These are phyloP conservation scores for Aspergillus sergii DNA, from an alignment of 2,329 filamentous ascomycete species.

Conservation along the genomic window DNA sequence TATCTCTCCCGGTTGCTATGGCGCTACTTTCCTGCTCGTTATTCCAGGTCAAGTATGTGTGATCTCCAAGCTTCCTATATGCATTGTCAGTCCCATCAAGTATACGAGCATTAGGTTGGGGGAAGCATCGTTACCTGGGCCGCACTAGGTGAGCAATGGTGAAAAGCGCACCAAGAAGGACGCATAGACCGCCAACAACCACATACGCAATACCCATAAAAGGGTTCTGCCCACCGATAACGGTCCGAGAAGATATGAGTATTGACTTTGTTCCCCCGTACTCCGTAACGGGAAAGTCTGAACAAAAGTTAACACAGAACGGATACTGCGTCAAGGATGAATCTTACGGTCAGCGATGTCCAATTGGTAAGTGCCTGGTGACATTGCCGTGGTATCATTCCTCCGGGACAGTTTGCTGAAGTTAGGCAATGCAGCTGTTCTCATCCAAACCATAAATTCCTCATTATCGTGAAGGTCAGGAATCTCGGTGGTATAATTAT, in stretches of 20 bases:
- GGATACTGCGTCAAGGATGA: neutral
- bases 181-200: conserved; percentile 89
- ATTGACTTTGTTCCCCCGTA: conserved; percentile 91
- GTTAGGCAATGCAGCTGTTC: conserved; percentile 86
- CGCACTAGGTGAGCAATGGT: conserved; percentile 88
- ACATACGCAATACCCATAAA: conserved; percentile 97
- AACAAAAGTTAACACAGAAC: conserved; percentile 17
- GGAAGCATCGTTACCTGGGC: conserved; percentile 66
- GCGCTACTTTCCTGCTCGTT: conserved; percentile 64
- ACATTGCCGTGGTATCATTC: conserved; percentile 73
- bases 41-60: conserved; percentile 97
- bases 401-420: conserved; percentile 92
- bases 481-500: conserved; percentile 68
- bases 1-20: conserved; percentile 59
- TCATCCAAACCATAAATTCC: conserved; percentile 98
- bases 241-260: conserved; percentile 82
- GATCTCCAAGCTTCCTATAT: conserved; percentile 88
- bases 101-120: neutral
- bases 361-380: conserved; percentile 72
- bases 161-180: conserved; percentile 84
- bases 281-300: conserved; percentile 76
- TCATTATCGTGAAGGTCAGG: conserved; percentile 76
- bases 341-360: conserved; percentile 76
- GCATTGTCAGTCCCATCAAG: neutral
- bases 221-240: conserved; percentile 92